A percentile compares a stretch with the other conserved stretches of the same genome.
These are phyloP conservation scores for Vigna mungo DNA, from an alignment of 306 rosid genomes.

Conservation along the genomic window DNA sequence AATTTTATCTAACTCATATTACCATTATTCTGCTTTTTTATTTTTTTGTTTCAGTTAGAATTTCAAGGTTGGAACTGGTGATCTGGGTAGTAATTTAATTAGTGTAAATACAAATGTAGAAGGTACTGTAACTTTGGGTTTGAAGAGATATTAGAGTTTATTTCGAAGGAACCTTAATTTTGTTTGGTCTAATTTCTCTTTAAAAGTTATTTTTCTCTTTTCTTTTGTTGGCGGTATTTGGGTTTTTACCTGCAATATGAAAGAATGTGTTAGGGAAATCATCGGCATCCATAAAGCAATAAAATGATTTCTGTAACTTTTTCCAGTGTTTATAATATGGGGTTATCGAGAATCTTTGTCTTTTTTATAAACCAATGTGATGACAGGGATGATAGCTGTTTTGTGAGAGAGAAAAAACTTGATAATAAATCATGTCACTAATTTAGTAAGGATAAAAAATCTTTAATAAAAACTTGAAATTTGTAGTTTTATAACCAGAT, in stretches of 20 bases:
- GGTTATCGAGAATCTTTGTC: not conserved
- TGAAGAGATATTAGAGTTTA: constrained; percentile 8
- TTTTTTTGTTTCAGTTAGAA: constrained; percentile 29
- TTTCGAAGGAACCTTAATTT: not conserved
- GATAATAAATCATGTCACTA: too few species aligned
- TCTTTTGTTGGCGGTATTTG: not conserved
- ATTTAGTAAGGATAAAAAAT: too few species aligned
- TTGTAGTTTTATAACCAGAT: too few species aligned
- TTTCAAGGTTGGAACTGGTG: constrained; percentile 3
- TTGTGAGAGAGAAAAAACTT: too few species aligned
- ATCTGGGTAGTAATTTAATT: constrained; percentile 26
- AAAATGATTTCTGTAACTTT: not conserved
- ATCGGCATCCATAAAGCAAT: not conserved
- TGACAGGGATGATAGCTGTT: not conserved
- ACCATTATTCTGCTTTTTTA: not conserved
- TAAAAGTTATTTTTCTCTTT: not conserved
- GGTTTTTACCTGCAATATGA: not conserved
- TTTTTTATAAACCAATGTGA: not conserved
- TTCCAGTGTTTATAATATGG: not conserved
- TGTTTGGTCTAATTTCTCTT: constrained; percentile 22
- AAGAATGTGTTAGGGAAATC: not conserved
- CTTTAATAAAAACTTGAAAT: too few species aligned
- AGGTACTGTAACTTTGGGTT: constrained; percentile 30
- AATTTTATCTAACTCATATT: constrained; percentile 8
- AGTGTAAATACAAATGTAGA: constrained; percentile 50